A percentile compares a stretch with the other conserved stretches of the same genome.
Conservation (phyloP, 805 yeast species). For the Yarrowia osloensis region DNA sequence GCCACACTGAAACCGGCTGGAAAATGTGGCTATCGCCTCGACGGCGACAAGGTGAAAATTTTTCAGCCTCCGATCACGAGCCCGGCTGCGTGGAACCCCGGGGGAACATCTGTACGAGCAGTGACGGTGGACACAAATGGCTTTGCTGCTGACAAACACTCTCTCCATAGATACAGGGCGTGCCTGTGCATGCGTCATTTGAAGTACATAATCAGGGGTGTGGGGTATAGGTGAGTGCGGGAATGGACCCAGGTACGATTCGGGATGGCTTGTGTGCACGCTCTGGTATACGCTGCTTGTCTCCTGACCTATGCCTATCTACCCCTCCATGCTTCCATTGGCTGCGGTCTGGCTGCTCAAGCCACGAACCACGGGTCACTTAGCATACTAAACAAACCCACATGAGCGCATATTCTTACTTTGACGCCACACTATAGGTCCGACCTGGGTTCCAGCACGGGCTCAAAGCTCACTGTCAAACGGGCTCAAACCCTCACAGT, state of each 20-base stretch:
- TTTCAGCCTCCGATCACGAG: neutral
- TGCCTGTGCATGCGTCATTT: neutral
- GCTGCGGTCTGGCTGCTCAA: conserved; percentile 6
- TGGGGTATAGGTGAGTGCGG: neutral
- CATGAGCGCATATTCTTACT: conserved; percentile 3
- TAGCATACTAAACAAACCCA: neutral
- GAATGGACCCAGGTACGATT: too few relatives aligned
- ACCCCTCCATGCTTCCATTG: neutral
- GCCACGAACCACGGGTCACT: conserved; percentile 23
- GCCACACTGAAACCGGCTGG: neutral
- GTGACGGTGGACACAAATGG: neutral
- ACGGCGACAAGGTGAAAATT: neutral
- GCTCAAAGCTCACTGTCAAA: too few relatives aligned
- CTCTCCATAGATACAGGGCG: neutral
- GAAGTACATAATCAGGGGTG: conserved; percentile 6
- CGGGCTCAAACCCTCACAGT: too few relatives aligned
- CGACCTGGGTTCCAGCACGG: too few relatives aligned
- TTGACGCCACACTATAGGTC: neutral
- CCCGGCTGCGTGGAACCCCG: neutral
- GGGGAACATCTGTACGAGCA: neutral
- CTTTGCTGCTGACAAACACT: neutral
- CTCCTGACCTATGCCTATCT: too few relatives aligned
- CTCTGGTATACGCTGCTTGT: neutral
- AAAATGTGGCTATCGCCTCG: neutral
- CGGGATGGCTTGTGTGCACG: neutral